phyloP scores from a whole-genome alignment of 345 rosid species.

The Citrus cavaleriei region DNA sequence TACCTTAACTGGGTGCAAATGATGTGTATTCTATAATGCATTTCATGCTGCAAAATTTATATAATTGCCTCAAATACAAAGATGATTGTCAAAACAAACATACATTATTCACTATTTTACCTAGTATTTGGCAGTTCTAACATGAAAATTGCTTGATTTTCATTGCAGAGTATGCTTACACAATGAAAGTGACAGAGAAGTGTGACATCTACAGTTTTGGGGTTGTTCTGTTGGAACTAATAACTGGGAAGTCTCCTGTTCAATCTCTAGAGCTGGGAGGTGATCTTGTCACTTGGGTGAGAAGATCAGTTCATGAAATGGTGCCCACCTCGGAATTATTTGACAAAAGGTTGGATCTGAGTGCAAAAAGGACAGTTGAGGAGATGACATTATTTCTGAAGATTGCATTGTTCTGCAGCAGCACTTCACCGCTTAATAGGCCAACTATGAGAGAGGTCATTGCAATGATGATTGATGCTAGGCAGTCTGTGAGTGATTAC shows the following conservation, averaged over 20 bases:
- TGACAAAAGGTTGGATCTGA: slow-evolving; percentile 47
- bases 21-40: no score
- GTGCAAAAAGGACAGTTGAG: slow-evolving; percentile 31
- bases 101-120: neutral
- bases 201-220: slow-evolving; percentile 87
- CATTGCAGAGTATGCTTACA: slow-evolving; percentile 74
- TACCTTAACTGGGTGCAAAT: no score
- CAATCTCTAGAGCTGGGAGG: slow-evolving; percentile 86
- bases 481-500: slow-evolving; percentile 30
- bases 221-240: slow-evolving; percentile 58
- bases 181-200: slow-evolving; percentile 88
- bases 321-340: slow-evolving; percentile 44
- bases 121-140: neutral
- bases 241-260: slow-evolving; percentile 73
- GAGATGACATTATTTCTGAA: slow-evolving; percentile 69
- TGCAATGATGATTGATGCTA: slow-evolving; percentile 61
- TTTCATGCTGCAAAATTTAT: no score
- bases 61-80: no score
- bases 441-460: slow-evolving; percentile 82
- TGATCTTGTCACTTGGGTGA: slow-evolving; percentile 72
- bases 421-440: slow-evolving; percentile 50
- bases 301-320: slow-evolving; percentile 48
- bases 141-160: neutral
- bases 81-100: neutral
- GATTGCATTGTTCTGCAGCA: slow-evolving; percentile 79